phyloP scores from a whole-genome alignment of 176 grass and related monocot genomes.

The Phoenix roebelenii region DNA sequence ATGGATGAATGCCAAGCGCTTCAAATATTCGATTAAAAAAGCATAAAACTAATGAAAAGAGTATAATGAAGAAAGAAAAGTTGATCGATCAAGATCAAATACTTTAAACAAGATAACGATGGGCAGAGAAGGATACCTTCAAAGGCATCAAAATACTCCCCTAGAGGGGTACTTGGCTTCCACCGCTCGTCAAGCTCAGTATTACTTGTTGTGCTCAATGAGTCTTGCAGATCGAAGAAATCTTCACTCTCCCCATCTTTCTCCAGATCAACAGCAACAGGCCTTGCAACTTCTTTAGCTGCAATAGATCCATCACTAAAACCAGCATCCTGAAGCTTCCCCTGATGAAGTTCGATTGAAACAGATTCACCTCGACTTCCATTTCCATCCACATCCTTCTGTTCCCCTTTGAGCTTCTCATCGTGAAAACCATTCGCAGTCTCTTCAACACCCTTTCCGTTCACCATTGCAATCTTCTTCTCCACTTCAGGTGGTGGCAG shows the following conservation, averaged over 20 bases:
- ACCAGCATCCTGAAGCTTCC: constrained; percentile 3
- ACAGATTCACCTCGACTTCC: constrained; percentile 14
- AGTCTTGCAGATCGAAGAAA: constrained; percentile 68
- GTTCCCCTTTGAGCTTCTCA: constrained; percentile 3
- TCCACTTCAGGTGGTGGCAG: background rate
- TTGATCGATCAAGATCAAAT: no score
- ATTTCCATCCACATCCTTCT: constrained; percentile 22
- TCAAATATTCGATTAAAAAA: no score
- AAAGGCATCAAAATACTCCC: constrained; percentile 80
- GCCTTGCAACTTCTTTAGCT: constrained; percentile 24
- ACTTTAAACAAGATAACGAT: no score
- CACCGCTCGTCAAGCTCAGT: constrained; percentile 44
- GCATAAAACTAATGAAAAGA: no score
- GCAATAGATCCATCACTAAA: constrained; percentile 8
- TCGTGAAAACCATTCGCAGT: background rate
- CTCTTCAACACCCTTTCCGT: background rate
- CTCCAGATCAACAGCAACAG: constrained; percentile 6
- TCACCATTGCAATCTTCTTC: background rate
- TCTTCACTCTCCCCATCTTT: constrained; percentile 38
- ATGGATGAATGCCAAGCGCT: no score
- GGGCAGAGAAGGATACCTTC: constrained; percentile 50
- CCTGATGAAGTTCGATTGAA: constrained; percentile 19
- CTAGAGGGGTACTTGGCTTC: constrained; percentile 41
- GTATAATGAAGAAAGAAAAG: no score
- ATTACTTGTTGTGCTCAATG: constrained; percentile 47